Base-by-base conservation (phyloP, 75 land plant species). In the Pinus albicaulis region DNA sequence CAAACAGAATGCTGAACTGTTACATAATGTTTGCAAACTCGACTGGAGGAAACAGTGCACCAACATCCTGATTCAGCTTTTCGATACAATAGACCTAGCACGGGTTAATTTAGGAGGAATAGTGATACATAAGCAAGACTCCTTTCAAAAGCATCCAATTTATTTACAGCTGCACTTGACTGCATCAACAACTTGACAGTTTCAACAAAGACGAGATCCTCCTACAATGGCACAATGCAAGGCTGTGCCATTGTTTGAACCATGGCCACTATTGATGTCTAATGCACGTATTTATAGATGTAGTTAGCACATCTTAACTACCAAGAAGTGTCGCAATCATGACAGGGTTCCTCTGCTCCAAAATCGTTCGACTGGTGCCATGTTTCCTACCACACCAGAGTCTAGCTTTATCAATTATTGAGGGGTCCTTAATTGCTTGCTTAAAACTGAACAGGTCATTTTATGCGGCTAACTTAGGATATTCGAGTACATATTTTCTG, bases 161-260 rank as follows among this genome's bases (percentile, higher is more conserved):
- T 70, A 73, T 77, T 77, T 0, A 71, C 57, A 66, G 91, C 89
- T 24, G 91, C 94, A 24, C 82, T 76, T 60, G 88, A 84, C 34
- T 77, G 83, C n/a, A 91, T 70, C 73, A 93, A 75, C 60, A 88
- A 74, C 85, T 80, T 82, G 15, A 85, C 89, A 22, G 74, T 64
- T 76, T 88, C 88, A 26, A 75, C 79, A 53, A 77, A 2, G 25
- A 23, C 12, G 31, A 22, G 88, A 69, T 4, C 90, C 88, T 28
- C 90, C 88, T 62, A 81, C 73, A 3, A 80, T 88, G 20, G 89
- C 90, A 72, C 81, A 87, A 77, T 94, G 97, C 63, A 94, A 89
- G 24, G 95, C 89, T 25, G 93, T 89, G 36, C 78, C 77, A 44
- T 76, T 74, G 71, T 93, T 93, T 5, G 82, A 77, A 25, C 88